phyloP scores from a whole-genome alignment of 805 yeast genomes.

The Kodamaea laetipori region DNA sequence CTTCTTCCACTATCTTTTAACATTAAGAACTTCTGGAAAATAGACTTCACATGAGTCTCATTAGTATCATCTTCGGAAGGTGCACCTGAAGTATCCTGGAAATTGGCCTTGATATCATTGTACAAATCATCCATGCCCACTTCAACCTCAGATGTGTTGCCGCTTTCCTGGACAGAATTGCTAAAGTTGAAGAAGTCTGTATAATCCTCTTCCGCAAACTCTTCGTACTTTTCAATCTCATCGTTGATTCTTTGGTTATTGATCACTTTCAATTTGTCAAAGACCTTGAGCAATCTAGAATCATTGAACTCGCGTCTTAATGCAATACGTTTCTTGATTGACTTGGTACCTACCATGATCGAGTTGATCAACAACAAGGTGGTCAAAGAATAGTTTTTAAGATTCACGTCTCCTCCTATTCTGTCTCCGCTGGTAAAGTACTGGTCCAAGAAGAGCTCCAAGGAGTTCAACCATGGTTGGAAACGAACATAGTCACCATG shows the following conservation, averaged over 20 bases:
- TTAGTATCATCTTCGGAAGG: constrained; percentile 2
- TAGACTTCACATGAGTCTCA: constrained; percentile 18
- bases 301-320: constrained; percentile 41
- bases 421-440: constrained; percentile 21
- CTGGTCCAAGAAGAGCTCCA: constrained; percentile 39
- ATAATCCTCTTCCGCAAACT: constrained; percentile 42
- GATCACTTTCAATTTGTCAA: constrained; percentile 36
- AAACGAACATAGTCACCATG: constrained; percentile 38
- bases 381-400: constrained; percentile 37
- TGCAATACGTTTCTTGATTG: constrained; percentile 29
- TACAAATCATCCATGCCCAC: constrained; percentile 16
- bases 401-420: constrained; percentile 21
- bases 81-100: constrained; percentile 6
- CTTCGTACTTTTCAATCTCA: constrained; percentile 42
- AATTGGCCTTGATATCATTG: constrained; percentile 13
- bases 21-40: constrained; percentile 28
- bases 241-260: constrained; percentile 34
- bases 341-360: constrained; percentile 31
- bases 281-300: constrained; percentile 35
- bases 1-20: constrained; percentile 30
- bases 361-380: constrained; percentile 40
- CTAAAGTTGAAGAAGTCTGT: constrained; percentile 21
- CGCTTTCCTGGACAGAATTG: constrained; percentile 10
- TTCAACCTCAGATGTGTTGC: constrained; percentile 12
- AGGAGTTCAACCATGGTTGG: constrained; percentile 44